Evolutionary conservation across 2,329 filamentous ascomycete species (phyloP).

Genomic region (Scopulariopsis brevicaulis): DNA sequence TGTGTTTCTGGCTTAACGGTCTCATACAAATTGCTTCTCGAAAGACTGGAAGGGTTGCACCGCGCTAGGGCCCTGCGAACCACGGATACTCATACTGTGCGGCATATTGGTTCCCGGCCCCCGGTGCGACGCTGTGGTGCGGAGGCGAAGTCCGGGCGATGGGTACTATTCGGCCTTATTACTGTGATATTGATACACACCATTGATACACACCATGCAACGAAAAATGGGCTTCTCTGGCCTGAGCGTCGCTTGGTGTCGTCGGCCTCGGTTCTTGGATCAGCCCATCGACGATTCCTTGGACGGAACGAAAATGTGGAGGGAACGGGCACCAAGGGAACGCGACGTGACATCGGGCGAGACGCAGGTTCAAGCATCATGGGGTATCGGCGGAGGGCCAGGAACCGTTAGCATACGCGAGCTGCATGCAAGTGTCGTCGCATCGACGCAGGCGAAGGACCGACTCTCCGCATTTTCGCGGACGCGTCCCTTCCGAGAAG

Average conservation of each 20-base stretch:
- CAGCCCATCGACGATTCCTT: background rate
- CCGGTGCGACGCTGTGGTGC: background rate
- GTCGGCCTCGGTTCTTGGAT: background rate
- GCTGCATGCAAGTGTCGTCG: background rate
- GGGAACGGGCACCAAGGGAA: background rate
- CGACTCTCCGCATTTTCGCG: background rate
- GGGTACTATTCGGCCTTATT: background rate
- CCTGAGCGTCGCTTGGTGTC: background rate
- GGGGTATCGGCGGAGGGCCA: background rate
- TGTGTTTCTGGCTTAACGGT: background rate
- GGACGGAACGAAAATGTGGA: background rate
- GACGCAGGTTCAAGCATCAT: background rate
- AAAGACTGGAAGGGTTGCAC: slow-evolving; percentile 1
- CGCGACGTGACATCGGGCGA: background rate
- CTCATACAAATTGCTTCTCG: slow-evolving; percentile 2
- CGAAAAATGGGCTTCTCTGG: background rate
- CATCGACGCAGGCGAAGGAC: background rate
- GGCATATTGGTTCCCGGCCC: background rate
- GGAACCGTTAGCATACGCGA: background rate
- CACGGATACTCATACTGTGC: background rate
- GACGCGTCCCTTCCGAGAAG: background rate
- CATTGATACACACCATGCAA: background rate
- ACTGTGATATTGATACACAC: background rate
- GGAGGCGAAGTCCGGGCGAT: background rate
- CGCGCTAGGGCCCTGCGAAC: background rate